A percentile compares a stretch with the other conserved stretches of the same genome.
phyloP scores from a whole-genome alignment of 73 alveolate genomes.

The Stentor coeruleus region DNA sequence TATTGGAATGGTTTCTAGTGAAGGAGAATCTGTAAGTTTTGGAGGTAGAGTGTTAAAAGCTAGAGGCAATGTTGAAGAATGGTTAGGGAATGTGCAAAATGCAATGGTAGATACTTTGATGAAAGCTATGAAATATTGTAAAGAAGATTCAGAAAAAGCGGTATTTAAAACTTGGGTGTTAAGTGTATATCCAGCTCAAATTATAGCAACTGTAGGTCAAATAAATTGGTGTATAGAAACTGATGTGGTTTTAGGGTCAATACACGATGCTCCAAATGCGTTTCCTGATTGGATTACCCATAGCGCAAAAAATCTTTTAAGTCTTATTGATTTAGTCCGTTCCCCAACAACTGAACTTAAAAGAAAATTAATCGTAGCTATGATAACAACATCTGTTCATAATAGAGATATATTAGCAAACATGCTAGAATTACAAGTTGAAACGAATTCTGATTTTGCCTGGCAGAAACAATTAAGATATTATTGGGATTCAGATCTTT shows the following conservation, averaged over 20 bases:
- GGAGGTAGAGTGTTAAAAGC: constrained; percentile 52
- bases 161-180: constrained; percentile 45
- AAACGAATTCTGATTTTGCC: constrained; percentile 67
- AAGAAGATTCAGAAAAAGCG: constrained; percentile 70
- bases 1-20: constrained; percentile 74
- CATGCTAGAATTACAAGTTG: constrained; percentile 43
- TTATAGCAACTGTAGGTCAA: constrained; percentile 71
- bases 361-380: constrained; percentile 92
- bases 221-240: constrained; percentile 71
- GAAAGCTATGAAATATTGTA: constrained; percentile 63
- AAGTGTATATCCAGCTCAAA: constrained; percentile 59
- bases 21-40: constrained; percentile 78
- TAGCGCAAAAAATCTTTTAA: constrained; percentile 45
- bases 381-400: constrained; percentile 96
- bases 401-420: constrained; percentile 91
- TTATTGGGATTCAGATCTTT: constrained; percentile 92
- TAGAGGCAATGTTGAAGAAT: constrained; percentile 74
- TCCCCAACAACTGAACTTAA: constrained; percentile 60
- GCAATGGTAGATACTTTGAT: constrained; percentile 71
- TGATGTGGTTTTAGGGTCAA: constrained; percentile 55
- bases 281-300: constrained; percentile 46
- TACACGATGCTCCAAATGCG: constrained; percentile 41
- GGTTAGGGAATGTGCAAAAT: constrained; percentile 73
- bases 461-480: constrained; percentile 97
- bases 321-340: constrained; percentile 49